Evolutionary conservation across 257 asterid species (phyloP).

Genomic region (Scutellaria baicalensis): DNA sequence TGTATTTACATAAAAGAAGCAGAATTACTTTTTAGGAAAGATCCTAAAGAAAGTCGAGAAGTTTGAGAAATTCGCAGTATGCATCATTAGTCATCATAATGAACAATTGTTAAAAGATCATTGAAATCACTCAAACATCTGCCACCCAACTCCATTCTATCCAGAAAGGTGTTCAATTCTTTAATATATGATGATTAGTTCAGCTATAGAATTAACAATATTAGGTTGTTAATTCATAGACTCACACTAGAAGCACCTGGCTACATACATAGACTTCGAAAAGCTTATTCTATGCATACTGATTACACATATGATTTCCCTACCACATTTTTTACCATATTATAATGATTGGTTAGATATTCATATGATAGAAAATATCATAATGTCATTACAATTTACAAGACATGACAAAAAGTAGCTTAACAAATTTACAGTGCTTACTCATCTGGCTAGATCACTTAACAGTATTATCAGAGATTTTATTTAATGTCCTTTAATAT

Average conservation of each 20-base stretch:
- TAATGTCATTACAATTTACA: not conserved
- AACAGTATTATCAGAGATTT: not conserved
- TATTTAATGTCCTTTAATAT: not conserved
- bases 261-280: not conserved
- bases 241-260: slow-evolving; percentile 7
- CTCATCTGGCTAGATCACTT: not conserved
- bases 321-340: not conserved
- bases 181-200: not conserved
- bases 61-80: not conserved
- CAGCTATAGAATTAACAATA: not conserved
- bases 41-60: not conserved
- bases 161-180: not conserved
- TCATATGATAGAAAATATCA: not conserved
- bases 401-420: not conserved
- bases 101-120: not conserved
- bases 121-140: not conserved
- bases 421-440: not conserved
- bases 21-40: not conserved
- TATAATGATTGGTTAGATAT: not conserved
- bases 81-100: slow-evolving; percentile 4
- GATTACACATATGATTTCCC: slow-evolving; percentile 8
- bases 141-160: slow-evolving; percentile 7
- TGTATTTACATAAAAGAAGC: not conserved
- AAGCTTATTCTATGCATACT: slow-evolving; percentile 1
- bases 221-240: not conserved